Evolutionary conservation across 371 early-diverging fungal species (phyloP), one percentile per base, ranked within the genome.

Genomic region (Syncephalastrum racemosum): DNA sequence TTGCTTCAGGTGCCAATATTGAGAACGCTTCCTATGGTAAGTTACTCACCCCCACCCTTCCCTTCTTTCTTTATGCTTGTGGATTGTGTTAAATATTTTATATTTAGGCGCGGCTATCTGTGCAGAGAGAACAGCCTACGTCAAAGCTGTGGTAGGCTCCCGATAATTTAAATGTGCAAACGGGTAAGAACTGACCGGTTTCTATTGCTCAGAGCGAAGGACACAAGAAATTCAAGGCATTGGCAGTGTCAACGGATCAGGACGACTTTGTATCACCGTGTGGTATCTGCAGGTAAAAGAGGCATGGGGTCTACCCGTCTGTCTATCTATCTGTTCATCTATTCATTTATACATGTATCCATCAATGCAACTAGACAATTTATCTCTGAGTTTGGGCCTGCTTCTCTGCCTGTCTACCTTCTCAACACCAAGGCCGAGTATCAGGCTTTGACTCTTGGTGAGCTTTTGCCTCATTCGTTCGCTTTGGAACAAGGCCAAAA

Each of bases 51-150:
- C 20, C 44, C 13, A 13, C 59, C 2, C 14, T 31, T 31, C 6
- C 36, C 36, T 27, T 10, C 36, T 31, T 10, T n/a, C n/a, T n/a
- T n/a, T n/a, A n/a, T 10, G 5, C 7, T 16, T 25, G 27, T 55
- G 31, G 4, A 15, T 31, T 50, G 1, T 24, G 18, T 41, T 24
- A 51, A 45, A 18, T 54, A 52, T 49, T 54, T 46, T 52, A 48
- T 60, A 61, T 54, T 45, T 54, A 81, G 85, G 87, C 46, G 83
- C 69, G 18, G 76, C 80, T 50, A 90, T 91, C 42, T 93, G 94
- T 72, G 94, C 92, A 40, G 94, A 94, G 70, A 73, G 92, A 56
- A 90, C 90, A 5, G 92, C 92, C 1, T 85, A 85, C 65, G 83
- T 84, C 13, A 92, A 93, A 60, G 94, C 92, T 22, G 81, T 93